phyloP scores from a whole-genome alignment of 1,284 basidiomycete species.

The Mycena citricolor region DNA sequence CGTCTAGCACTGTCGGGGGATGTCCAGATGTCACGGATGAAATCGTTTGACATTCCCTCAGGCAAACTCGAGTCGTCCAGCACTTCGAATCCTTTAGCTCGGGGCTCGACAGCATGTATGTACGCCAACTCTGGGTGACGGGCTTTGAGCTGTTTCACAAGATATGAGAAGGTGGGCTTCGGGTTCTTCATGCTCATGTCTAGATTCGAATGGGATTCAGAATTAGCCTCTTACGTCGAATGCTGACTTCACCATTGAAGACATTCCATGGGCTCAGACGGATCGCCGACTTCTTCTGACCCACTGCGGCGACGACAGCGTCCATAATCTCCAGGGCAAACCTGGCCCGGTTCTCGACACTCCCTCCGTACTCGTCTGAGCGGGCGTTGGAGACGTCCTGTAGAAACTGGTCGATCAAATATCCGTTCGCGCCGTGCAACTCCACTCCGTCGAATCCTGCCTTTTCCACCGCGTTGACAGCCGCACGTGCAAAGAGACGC shows the following conservation, averaged over 20 bases:
- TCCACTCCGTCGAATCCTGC: slow-evolving; percentile 46
- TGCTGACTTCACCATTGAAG: slow-evolving; percentile 32
- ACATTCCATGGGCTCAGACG: slow-evolving; percentile 49
- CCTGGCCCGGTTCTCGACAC: slow-evolving; percentile 47
- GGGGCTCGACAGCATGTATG: slow-evolving; percentile 55
- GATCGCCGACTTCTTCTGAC: slow-evolving; percentile 43
- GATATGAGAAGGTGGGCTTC: slow-evolving; percentile 31
- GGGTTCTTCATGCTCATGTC: slow-evolving; percentile 43
- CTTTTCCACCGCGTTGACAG: slow-evolving; percentile 35
- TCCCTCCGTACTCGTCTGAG: slow-evolving; percentile 57
- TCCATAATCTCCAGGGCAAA: slow-evolving; percentile 50
- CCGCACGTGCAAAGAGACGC: slow-evolving; percentile 31
- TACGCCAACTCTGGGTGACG: slow-evolving; percentile 50
- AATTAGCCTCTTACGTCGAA: neutral
- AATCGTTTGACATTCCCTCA: neutral
- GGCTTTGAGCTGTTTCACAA: slow-evolving; percentile 26
- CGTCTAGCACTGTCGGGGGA: too few species aligned
- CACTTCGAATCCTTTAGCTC: slow-evolving; percentile 9
- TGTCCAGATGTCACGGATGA: too few species aligned
- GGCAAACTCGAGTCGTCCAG: slow-evolving; percentile 1
- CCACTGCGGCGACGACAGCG: slow-evolving; percentile 37
- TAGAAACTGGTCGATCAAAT: slow-evolving; percentile 31
- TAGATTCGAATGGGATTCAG: slow-evolving; percentile 10
- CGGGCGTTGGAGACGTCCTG: slow-evolving; percentile 46
- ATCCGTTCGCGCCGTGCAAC: slow-evolving; percentile 24